Percentiles rank a stretch among this genome's conserved stretches.
Evolutionary conservation across 2,329 filamentous ascomycete genomes (phyloP).

Genomic region (Phoma herbarum): DNA sequence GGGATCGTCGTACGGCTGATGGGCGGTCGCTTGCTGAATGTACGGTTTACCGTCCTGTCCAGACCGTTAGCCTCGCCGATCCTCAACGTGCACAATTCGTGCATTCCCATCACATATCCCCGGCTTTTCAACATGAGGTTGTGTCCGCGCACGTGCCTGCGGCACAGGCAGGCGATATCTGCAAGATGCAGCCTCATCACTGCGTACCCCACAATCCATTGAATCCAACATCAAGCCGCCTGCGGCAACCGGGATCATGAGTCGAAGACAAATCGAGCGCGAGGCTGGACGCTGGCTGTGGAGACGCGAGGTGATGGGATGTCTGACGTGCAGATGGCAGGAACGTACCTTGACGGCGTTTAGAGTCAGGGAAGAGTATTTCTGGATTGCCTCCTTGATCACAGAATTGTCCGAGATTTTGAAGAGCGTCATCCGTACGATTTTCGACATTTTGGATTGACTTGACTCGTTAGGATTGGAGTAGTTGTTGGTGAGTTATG

Average conservation of each 20-base stretch:
- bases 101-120: background rate
- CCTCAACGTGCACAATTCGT: background rate
- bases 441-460: constrained; percentile 41
- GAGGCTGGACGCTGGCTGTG: constrained; percentile 16
- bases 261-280: constrained; percentile 5
- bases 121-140: background rate
- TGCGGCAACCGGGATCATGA: constrained; percentile 13
- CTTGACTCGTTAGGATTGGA: background rate
- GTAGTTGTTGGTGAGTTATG: constrained; percentile 6
- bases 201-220: constrained; percentile 15
- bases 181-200: constrained; percentile 22
- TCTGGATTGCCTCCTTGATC: constrained; percentile 42
- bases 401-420: constrained; percentile 44
- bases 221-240: constrained; percentile 8
- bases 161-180: constrained; percentile 1
- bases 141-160: constrained; percentile 12
- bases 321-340: constrained; percentile 25
- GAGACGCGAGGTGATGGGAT: constrained; percentile 28
- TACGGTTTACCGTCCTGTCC: constrained; percentile 74
- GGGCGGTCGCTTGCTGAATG: constrained; percentile 67
- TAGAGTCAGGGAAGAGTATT: constrained; percentile 45
- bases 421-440: constrained; percentile 51
- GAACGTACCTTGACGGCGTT: constrained; percentile 49
- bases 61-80: constrained; percentile 1
- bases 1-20: constrained; percentile 64